Evolutionary conservation across 768 basidiomycete species (phyloP), one percentile per base, ranked within the genome.

Genomic region (Suillus fuscotomentosus): DNA sequence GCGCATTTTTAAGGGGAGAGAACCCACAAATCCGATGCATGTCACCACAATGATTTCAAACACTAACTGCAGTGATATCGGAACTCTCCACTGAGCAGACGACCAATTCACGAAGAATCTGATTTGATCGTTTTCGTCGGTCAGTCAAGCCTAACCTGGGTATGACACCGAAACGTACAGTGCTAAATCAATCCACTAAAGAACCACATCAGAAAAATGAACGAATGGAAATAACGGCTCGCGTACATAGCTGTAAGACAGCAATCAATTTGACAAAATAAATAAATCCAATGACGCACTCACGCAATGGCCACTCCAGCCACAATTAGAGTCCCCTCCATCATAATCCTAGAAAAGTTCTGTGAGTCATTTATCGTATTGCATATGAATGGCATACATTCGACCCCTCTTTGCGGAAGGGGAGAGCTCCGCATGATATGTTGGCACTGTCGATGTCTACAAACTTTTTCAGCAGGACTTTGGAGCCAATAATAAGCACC

Each of bases 401-500:
- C 78, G 75, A 39, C 82, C 82, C 48, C 82, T 70, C 27, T 75
- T 73, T 38, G 80, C 75, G 0, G 81, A 75, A 22, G 77, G 72
- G 0, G 82, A 79, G 63, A 80, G 81, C 69, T 83, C 82, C 0
- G 80, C 78, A 65, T 81, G 80, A 66, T 80, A 83, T 6, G 77
- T 72, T 1, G 82, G 82, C 0, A 80, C 76, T 2, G 79, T 80
- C 3, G 80, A 81, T 5, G 82, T 82, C 73, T 81, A 65, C 39
- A 17, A 27, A 3, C 8, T 17, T 14, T 43, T 17, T 39, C 39
- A 60, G 45, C 8, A 27, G 13, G 13, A 60, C 8, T 39, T 34
- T 20, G 54, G 31, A 31, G 31, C 31, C 31, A 17, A 9, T 5
- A 8, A 22, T 15, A 22, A 2, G 17, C 34, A 10, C 7, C 14